phyloP scores from a whole-genome alignment of 805 yeast genomes.

The Saturnispora silvae region DNA sequence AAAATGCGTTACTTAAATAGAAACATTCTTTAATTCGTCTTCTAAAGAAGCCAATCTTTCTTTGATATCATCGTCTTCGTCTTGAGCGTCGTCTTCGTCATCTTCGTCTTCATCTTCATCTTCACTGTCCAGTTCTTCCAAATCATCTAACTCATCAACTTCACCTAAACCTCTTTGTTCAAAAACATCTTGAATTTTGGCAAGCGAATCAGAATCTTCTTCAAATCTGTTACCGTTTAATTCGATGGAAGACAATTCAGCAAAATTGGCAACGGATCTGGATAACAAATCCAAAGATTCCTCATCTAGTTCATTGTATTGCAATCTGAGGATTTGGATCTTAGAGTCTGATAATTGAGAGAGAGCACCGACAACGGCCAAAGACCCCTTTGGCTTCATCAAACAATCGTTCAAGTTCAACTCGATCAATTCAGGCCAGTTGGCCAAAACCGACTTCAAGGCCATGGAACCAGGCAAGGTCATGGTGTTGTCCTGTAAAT shows the following conservation, averaged over 20 bases:
- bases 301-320: slow-evolving; percentile 77
- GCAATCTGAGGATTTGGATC: slow-evolving; percentile 50
- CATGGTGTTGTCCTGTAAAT: slow-evolving; percentile 92
- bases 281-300: slow-evolving; percentile 51
- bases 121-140: slow-evolving; percentile 72
- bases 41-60: slow-evolving; percentile 32
- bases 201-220: slow-evolving; percentile 71
- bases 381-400: slow-evolving; percentile 69
- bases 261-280: slow-evolving; percentile 44
- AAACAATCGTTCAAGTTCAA: slow-evolving; percentile 84
- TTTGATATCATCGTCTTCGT: slow-evolving; percentile 31
- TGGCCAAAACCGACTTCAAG: slow-evolving; percentile 47
- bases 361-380: slow-evolving; percentile 25
- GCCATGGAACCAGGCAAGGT: slow-evolving; percentile 57
- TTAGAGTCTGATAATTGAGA: slow-evolving; percentile 28
- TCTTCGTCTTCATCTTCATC: slow-evolving; percentile 59
- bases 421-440: slow-evolving; percentile 64
- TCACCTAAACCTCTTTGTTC: slow-evolving; percentile 69
- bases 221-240: slow-evolving; percentile 89
- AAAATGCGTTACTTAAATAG: too few species aligned
- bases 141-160: slow-evolving; percentile 86
- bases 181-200: slow-evolving; percentile 49
- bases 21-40: slow-evolving; percentile 33
- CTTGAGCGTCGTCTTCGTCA: slow-evolving; percentile 41
- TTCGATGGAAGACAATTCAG: slow-evolving; percentile 57